Base-by-base conservation (phyloP, 176 grass and related monocot genomes). In the Sorghum bicolor region DNA sequence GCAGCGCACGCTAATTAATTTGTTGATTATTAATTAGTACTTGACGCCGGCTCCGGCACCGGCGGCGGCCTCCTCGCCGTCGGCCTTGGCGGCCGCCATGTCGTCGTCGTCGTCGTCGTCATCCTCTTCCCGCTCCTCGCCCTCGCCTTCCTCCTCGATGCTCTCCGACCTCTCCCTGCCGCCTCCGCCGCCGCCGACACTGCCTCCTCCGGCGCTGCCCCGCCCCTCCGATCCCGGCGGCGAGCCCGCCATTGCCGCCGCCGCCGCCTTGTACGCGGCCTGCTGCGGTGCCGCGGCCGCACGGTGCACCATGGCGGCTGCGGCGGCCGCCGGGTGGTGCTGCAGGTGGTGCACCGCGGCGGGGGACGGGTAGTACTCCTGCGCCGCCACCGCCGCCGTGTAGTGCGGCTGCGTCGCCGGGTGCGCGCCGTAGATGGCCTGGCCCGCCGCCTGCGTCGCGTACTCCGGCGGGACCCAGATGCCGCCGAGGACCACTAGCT, bases 391-490 rank as follows among this genome's bases (percentile, higher is more conserved):
- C 3, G 89, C 71, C 50, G 85, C 70, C 67, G 88, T 85, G 92
- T 94, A 92, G 88, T 94, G 92, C 24, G 87, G 34, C 29, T 87
- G 82, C 47, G 80, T 77, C 22, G 76, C 90, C 68, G 92, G 81
- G 81, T 97, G 92, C 11, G 90, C 88, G 19, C 92, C 92, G 64
- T 97, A 97, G 75, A 97, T 94, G 39, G 71, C 71, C 45, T 72
- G 57, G 4, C 72, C 84, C 19, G 33, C 88, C 29, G 86, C 92
- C 76, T 94, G 88, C 33, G 86, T 67, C 38, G 90, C 90, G 79
- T 93, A 97, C 81, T 97, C 95, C 10, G 88, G 95, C 13, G 92
- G 95, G 5, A 97, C 91, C 95, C 95, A 97, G 48, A 97, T 97
- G 44, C 95, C 85, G 7, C 95, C 92, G 4, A 97, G 93, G 6